Conservation (phyloP, 768 basidiomycete species). For the Psilocybe cubensis region DNA sequence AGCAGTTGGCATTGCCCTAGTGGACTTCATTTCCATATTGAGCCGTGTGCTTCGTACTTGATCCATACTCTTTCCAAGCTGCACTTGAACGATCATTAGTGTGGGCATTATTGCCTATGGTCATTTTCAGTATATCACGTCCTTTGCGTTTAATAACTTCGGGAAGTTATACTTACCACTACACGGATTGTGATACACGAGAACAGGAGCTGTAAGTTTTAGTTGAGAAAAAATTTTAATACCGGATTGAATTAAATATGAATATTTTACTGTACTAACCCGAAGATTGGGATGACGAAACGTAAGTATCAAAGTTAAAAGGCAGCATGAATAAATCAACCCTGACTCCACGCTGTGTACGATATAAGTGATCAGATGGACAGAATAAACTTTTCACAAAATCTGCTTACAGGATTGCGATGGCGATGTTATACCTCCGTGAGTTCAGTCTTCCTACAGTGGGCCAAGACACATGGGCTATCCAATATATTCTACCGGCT, state of each 20-base stretch:
- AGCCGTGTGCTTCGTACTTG: neutral
- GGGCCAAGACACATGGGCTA: neutral
- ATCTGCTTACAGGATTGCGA: neutral
- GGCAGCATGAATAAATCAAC: constrained; percentile 2
- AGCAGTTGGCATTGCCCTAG: neutral
- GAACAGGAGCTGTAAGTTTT: neutral
- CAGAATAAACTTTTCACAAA: neutral
- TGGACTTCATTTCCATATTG: neutral
- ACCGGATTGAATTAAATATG: no score
- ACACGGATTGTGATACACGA: constrained; percentile 9
- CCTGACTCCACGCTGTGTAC: constrained; percentile 1
- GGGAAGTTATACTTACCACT: constrained; percentile 1
- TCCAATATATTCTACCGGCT: constrained; percentile 1
- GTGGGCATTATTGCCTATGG: constrained; percentile 10
- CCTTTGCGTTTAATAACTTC: neutral
- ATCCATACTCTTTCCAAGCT: constrained; percentile 1
- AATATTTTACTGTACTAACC: neutral
- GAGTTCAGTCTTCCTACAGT: neutral
- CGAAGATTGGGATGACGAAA: constrained; percentile 9
- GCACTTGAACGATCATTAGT: constrained; percentile 11
- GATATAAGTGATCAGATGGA: neutral
- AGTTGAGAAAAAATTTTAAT: no score
- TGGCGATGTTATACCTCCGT: constrained; percentile 1
- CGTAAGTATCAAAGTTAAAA: constrained; percentile 1
- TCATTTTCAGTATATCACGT: neutral